Conservation (phyloP, 805 yeast genomes). For the Saccharomycopsis selenospora region DNA sequence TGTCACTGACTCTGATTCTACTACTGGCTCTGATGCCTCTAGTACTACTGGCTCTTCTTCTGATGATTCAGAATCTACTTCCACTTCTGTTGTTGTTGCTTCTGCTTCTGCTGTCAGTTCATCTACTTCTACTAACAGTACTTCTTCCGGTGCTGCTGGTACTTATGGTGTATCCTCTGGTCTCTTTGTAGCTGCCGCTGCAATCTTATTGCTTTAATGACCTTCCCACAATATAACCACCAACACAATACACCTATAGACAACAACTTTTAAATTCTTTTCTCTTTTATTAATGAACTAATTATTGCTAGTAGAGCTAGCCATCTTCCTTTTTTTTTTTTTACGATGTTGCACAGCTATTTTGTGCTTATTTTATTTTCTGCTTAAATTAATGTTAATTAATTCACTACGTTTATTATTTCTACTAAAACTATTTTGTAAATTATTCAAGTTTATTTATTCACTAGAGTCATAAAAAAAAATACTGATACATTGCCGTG, state of each 20-base stretch:
- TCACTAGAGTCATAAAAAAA: no score
- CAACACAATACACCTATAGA: background rate
- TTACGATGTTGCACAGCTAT: no score
- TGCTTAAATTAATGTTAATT: no score
- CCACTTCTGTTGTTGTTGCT: background rate
- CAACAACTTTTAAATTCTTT: no score
- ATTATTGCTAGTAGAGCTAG: no score
- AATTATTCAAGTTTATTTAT: no score
- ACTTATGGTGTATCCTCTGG: background rate
- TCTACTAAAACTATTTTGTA: no score
- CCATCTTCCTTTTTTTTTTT: no score
- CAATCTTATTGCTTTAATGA: background rate
- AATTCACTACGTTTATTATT: no score
- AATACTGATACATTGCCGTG: no score
- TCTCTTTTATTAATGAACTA: no score
- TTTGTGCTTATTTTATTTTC: no score
- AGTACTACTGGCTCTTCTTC: background rate
- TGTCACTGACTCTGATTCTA: background rate
- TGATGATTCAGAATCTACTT: background rate
- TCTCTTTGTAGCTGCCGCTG: conserved; percentile 2
- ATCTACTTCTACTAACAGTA: background rate
- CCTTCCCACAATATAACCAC: background rate
- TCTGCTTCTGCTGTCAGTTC: background rate
- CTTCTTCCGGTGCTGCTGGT: background rate
- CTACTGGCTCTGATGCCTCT: background rate